These are phyloP conservation scores for Solanum sitiens DNA, from an alignment of 257 asterid species.

Conservation along the genomic window DNA sequence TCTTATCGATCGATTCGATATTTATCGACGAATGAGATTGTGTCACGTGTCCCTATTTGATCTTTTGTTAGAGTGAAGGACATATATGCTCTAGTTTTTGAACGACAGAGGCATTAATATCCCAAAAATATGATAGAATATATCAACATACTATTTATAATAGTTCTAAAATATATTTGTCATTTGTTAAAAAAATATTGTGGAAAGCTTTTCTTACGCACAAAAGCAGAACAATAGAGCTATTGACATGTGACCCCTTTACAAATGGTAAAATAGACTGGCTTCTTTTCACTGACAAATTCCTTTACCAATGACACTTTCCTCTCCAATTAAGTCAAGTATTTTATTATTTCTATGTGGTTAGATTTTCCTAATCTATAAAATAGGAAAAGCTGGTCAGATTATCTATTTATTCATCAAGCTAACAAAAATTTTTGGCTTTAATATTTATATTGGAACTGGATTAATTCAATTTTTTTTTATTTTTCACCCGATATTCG, in stretches of 20 bases:
- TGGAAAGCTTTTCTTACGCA: slow-evolving; percentile 37
- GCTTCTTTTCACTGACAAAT: background rate
- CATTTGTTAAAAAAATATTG: background rate
- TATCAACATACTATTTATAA: too few relatives aligned
- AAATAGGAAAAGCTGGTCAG: background rate
- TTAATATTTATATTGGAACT: too few relatives aligned
- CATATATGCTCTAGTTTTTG: too few relatives aligned
- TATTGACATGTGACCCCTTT: background rate
- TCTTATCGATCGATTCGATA: fast-evolving
- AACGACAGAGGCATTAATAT: fast-evolving
- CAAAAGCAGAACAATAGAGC: slow-evolving; percentile 3
- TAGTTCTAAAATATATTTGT: fast-evolving
- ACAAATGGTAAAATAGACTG: background rate
- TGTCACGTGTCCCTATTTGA: too few relatives aligned
- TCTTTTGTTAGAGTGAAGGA: too few relatives aligned
- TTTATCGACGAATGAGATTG: too few relatives aligned
- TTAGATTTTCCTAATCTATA: background rate
- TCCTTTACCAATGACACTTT: background rate
- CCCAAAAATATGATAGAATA: too few relatives aligned
- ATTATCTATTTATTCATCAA: background rate
- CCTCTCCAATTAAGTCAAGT: background rate
- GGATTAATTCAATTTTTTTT: too few relatives aligned
- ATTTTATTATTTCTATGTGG: background rate
- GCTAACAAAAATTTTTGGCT: background rate
- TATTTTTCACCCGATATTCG: too few relatives aligned